phyloP scores from a whole-genome alignment of 768 basidiomycete genomes.

The Infundibulicybe gibba region DNA sequence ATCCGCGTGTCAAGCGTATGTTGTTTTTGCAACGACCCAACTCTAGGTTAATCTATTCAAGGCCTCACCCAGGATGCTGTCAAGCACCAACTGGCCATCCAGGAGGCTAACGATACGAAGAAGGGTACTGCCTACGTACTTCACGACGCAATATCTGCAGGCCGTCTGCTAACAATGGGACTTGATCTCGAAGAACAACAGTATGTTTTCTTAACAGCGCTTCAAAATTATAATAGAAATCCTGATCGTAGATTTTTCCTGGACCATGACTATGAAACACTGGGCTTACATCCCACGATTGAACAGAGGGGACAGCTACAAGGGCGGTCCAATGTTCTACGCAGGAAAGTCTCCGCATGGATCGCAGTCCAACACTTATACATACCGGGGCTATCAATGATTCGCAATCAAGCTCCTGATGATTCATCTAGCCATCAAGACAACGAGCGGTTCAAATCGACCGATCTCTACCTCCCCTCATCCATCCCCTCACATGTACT shows the following conservation, averaged over 20 bases:
- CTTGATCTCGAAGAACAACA: conserved; percentile 15
- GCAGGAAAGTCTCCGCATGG: conserved; percentile 9
- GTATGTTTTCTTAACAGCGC: conserved; percentile 6
- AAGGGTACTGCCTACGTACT: background rate
- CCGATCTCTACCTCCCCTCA: background rate
- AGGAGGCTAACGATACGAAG: conserved; percentile 7
- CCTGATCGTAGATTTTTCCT: background rate
- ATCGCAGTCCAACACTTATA: conserved; percentile 12
- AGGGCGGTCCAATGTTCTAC: conserved; percentile 4
- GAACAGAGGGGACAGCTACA: conserved; percentile 6
- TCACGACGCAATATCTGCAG: conserved; percentile 8
- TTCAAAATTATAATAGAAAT: background rate
- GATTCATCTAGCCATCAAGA: background rate
- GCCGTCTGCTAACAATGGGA: conserved; percentile 7
- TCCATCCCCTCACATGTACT: background rate
- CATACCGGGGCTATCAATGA: conserved; percentile 6
- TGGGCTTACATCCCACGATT: conserved; percentile 6
- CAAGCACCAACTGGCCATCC: background rate
- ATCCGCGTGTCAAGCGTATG: conserved; percentile 2
- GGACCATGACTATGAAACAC: background rate
- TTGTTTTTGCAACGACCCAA: background rate
- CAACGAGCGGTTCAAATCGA: background rate
- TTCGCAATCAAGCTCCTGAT: background rate
- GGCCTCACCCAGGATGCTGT: conserved; percentile 10
- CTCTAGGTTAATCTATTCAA: background rate